phyloP scores from a whole-genome alignment of 805 yeast species.

The Starmerella geochares region DNA sequence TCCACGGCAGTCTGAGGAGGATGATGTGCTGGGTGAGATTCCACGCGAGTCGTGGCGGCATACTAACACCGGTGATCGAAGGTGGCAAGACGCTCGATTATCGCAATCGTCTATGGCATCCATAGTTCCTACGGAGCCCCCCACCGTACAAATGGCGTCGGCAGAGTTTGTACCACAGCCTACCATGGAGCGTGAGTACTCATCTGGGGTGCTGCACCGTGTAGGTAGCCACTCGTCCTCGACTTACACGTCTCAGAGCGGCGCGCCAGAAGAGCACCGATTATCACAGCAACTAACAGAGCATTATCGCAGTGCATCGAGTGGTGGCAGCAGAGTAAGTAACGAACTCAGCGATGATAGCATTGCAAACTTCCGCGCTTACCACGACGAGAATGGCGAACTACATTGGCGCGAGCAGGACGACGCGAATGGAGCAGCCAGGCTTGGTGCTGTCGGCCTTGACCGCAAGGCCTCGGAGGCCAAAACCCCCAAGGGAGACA shows the following conservation, averaged over 20 bases:
- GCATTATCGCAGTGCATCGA: slow-evolving; percentile 31
- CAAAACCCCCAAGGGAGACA: slow-evolving; percentile 24
- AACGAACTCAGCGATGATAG: slow-evolving; percentile 23
- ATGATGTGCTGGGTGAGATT: slow-evolving; percentile 29
- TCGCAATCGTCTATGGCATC: slow-evolving; percentile 61
- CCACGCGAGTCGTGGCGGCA: slow-evolving; percentile 54
- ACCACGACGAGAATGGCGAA: slow-evolving; percentile 31
- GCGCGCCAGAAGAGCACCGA: slow-evolving; percentile 6
- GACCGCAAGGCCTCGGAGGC: slow-evolving; percentile 30
- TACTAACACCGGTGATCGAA: slow-evolving; percentile 31
- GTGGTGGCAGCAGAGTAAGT: slow-evolving; percentile 25
- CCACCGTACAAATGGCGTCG: slow-evolving; percentile 67
- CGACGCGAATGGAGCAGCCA: slow-evolving; percentile 11
- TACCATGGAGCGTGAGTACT: slow-evolving; percentile 28
- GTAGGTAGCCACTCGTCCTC: slow-evolving; percentile 31
- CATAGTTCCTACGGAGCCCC: slow-evolving; percentile 63
- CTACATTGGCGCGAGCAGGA: slow-evolving; percentile 27
- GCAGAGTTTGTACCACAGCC: slow-evolving; percentile 17
- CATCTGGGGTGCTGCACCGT: slow-evolving; percentile 29
- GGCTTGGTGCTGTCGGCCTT: slow-evolving; percentile 24
- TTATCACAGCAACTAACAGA: slow-evolving; percentile 14
- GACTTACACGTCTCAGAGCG: slow-evolving; percentile 11
- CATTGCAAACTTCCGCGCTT: slow-evolving; percentile 27
- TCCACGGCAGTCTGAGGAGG: slow-evolving; percentile 17
- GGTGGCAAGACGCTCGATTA: slow-evolving; percentile 50